Percentiles rank a stretch among this genome's conserved stretches.
Evolutionary conservation across 2,329 filamentous ascomycete species (phyloP).

Genomic region (Fusarium tanahbumbuense): DNA sequence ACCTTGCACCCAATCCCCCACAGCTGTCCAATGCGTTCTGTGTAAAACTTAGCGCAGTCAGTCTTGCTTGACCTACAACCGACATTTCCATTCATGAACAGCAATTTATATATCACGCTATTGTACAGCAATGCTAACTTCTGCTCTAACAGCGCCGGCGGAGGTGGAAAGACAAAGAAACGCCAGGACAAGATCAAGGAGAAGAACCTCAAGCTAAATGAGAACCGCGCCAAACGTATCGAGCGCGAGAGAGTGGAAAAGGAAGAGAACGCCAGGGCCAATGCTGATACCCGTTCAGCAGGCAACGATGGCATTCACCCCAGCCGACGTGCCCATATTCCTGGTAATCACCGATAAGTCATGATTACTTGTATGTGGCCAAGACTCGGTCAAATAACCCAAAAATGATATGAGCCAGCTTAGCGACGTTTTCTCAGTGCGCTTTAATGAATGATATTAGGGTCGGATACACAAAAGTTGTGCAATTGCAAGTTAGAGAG

Average conservation of each 20-base stretch:
- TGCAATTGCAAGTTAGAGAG: slow-evolving; percentile 36
- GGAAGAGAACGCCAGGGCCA: slow-evolving; percentile 40
- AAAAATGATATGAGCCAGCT: not conserved
- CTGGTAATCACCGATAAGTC: slow-evolving; percentile 31
- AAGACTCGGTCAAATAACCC: not conserved
- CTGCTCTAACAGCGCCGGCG: slow-evolving; percentile 75
- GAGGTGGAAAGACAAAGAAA: slow-evolving; percentile 80
- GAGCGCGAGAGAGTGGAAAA: slow-evolving; percentile 59
- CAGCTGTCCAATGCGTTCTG: slow-evolving; percentile 3
- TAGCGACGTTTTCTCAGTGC: not conserved
- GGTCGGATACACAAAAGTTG: slow-evolving; percentile 40
- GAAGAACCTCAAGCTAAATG: slow-evolving; percentile 89
- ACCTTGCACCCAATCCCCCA: not conserved
- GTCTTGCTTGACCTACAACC: slow-evolving; percentile 16
- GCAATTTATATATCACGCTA: not conserved
- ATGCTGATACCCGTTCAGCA: slow-evolving; percentile 38
- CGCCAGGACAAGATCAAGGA: slow-evolving; percentile 81
- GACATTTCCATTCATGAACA: slow-evolving; percentile 13
- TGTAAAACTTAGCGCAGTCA: slow-evolving; percentile 9
- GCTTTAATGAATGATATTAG: slow-evolving; percentile 22
- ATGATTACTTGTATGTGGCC: not conserved
- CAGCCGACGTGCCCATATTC: slow-evolving; percentile 57
- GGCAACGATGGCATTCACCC: slow-evolving; percentile 61
- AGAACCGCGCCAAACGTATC: slow-evolving; percentile 65
- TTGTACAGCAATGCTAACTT: slow-evolving; percentile 18